Evolutionary conservation across 2,329 filamentous ascomycete genomes (phyloP).

Genomic region (Phyllachora maydis): DNA sequence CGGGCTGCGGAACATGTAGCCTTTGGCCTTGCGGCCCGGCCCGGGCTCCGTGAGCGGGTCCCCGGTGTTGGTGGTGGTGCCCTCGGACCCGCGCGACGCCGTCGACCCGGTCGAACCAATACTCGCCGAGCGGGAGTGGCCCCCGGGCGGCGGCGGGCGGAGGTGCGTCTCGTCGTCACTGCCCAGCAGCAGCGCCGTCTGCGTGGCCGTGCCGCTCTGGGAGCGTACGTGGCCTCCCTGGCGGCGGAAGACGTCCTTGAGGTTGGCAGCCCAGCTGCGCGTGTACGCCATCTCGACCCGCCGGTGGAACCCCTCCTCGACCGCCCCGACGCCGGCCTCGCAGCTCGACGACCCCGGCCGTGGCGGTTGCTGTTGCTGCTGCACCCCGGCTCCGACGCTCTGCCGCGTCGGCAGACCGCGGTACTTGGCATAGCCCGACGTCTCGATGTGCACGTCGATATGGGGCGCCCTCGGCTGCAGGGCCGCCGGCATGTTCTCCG

Average conservation of each 20-base stretch:
- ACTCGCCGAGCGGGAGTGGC: too few species aligned
- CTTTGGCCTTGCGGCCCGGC: slow-evolving; percentile 30
- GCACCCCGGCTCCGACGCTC: background rate
- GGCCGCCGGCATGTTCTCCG: slow-evolving; percentile 6
- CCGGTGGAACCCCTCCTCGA: slow-evolving; percentile 22
- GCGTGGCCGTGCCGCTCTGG: too few species aligned
- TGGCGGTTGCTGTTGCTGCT: too few species aligned
- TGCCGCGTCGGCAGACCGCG: slow-evolving; percentile 20
- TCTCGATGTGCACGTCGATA: slow-evolving; percentile 32
- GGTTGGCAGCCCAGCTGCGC: slow-evolving; percentile 23
- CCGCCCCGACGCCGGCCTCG: slow-evolving; percentile 1
- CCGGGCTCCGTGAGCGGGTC: slow-evolving; percentile 21
- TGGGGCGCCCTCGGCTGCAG: too few species aligned
- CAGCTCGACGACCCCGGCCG: background rate
- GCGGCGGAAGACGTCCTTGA: slow-evolving; percentile 22
- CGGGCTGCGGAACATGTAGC: slow-evolving; percentile 64
- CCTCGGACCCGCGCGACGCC: slow-evolving; percentile 8
- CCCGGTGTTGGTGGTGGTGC: slow-evolving; percentile 7
- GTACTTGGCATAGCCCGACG: slow-evolving; percentile 35
- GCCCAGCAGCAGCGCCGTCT: background rate
- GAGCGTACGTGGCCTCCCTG: slow-evolving; percentile 11
- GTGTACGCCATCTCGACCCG: slow-evolving; percentile 37
- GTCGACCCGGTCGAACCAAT: slow-evolving; percentile 6
- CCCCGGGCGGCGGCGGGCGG: slow-evolving; percentile 1
- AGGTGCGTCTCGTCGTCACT: slow-evolving; percentile 1